Conservation (phyloP, 1,284 basidiomycete species). For the Fomitopsis schrenkii region DNA sequence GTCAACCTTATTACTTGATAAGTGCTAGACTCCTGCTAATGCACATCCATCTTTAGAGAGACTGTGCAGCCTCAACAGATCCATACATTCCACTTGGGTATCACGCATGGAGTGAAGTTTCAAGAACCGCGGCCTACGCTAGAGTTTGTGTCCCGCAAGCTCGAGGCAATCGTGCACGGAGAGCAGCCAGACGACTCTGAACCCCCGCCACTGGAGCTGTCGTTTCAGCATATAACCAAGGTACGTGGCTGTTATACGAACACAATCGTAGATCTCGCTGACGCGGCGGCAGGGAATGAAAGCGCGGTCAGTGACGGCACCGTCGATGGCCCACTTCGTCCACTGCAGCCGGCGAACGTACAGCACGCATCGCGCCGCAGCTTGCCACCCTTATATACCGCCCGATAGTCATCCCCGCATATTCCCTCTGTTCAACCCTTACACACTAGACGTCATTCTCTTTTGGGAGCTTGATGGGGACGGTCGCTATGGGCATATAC, state of each 20-base stretch:
- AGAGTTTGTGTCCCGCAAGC: slow-evolving; percentile 47
- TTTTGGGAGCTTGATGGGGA: slow-evolving; percentile 67
- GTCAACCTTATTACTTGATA: slow-evolving; percentile 19
- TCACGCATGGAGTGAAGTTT: slow-evolving; percentile 34
- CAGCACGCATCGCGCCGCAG: slow-evolving; percentile 32
- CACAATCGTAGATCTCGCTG: no score
- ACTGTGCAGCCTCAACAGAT: slow-evolving; percentile 47
- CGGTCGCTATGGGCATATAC: slow-evolving; percentile 56
- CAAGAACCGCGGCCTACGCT: slow-evolving; percentile 37
- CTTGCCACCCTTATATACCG: slow-evolving; percentile 63
- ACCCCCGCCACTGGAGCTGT: slow-evolving; percentile 55
- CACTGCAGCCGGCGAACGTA: slow-evolving; percentile 44
- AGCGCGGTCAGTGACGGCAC: slow-evolving; percentile 25
- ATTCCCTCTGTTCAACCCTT: slow-evolving; percentile 79
- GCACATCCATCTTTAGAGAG: slow-evolving; percentile 29
- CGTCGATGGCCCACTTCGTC: slow-evolving; percentile 42
- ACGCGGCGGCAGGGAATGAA: background rate
- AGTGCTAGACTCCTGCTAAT: background rate
- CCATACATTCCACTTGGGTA: slow-evolving; percentile 41
- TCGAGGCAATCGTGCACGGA: slow-evolving; percentile 54
- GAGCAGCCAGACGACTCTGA: slow-evolving; percentile 33
- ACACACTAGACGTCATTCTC: slow-evolving; percentile 67
- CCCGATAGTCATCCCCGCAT: slow-evolving; percentile 45
- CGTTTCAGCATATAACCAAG: slow-evolving; percentile 44
- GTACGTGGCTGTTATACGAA: slow-evolving; percentile 18